Evolutionary conservation across 169 alveolate species (phyloP), one percentile per base, ranked within the genome.

Genomic region (Eimeria necatrix): DNA sequence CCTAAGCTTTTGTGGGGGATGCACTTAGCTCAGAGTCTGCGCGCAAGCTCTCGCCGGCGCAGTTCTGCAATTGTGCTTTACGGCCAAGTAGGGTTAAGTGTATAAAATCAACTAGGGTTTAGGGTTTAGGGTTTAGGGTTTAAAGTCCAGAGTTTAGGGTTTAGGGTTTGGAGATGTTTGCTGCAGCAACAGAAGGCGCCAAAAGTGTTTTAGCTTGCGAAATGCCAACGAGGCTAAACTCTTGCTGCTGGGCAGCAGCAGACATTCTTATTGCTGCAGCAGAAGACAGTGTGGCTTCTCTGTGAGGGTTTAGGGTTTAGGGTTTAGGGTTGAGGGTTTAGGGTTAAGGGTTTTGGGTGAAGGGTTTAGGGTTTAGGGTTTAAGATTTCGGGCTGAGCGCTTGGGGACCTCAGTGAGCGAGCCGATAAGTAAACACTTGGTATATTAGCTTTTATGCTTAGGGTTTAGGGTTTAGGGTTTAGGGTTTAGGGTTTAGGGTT

Each of bases 161-260:
- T 56, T 8, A 56, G 14, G 64, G 64, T 14, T 56, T 56, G 14
- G 64, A 14, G 64, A 9, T 56, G 64, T 56, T 8, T 56, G 76
- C 18, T 9, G 76, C 4, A 7, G 64, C 87, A 46, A 61, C 59
- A 0, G 87, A 10, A 10, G 87, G 87, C 2, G 26, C 32, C 61
- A n/a, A 59, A 16, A 49, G 49, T 8, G n/a, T 10, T 76, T 24
- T 32, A 0, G 8, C 26, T 41, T 20, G 64, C 32, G 16, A 76
- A 49, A 20, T 5, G 20, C 20, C 24, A 4, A 7, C 64, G 64
- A 26, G 87, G 0, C 26, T 49, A 16, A 76, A 76, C 22, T 76
- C 64, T 10, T 46, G 68, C 59, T 76, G 87, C 61, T 76, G 87
- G 87, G 87, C 87, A 26, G 64, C 26, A 48, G 87, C 87, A 48